These are phyloP conservation scores for Pyrenopolyporus hunteri DNA, from an alignment of 495 filamentous ascomycete species.

Conservation along the genomic window DNA sequence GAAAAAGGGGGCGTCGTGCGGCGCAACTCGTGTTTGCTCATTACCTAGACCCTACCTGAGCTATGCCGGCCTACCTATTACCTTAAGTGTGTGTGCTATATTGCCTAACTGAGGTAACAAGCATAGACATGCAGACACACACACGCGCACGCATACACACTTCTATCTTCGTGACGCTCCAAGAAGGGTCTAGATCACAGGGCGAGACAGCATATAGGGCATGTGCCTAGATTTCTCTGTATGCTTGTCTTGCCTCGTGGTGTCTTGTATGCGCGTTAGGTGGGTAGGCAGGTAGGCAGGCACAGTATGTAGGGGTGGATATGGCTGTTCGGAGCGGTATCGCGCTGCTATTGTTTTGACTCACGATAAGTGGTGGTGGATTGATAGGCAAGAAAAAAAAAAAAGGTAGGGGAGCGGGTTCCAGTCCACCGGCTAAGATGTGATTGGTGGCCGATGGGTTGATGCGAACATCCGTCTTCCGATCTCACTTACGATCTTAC, in stretches of 20 bases:
- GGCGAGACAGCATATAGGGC: neutral
- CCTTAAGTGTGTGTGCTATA: no score
- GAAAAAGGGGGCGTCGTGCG: neutral
- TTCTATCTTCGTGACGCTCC: neutral
- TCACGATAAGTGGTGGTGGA: neutral
- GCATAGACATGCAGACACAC: no score
- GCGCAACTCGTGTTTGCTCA: slow-evolving; percentile 7
- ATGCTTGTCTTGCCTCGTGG: neutral
- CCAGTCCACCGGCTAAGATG: slow-evolving; percentile 35
- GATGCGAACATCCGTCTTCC: slow-evolving; percentile 36
- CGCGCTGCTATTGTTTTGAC: no score
- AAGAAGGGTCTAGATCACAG: neutral
- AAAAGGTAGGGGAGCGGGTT: slow-evolving; percentile 12
- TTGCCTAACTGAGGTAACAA: no score
- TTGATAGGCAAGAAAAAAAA: neutral
- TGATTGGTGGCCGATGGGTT: neutral
- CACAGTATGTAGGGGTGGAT: no score
- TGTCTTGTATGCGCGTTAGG: neutral
- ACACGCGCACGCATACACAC: no score
- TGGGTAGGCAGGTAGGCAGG: neutral
- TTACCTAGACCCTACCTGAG: no score
- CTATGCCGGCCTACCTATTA: no score
- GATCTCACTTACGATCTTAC: slow-evolving; percentile 37
- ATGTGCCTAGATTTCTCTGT: neutral
- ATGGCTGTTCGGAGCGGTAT: neutral